Evolutionary conservation across 2,329 filamentous ascomycete genomes (phyloP).

Genomic region (Botryotinia narcissicola): DNA sequence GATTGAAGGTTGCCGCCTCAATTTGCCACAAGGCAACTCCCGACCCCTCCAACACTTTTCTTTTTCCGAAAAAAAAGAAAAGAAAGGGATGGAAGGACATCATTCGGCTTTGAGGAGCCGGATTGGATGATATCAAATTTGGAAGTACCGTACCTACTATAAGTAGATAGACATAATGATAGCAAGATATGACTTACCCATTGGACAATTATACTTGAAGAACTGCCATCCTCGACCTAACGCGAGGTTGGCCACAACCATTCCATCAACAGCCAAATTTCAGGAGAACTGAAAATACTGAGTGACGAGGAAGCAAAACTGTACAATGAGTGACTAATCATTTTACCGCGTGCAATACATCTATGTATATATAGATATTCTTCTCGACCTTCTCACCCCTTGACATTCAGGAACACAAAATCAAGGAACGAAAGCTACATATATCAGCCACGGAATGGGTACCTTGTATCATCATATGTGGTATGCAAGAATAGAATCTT

Average conservation of each 20-base stretch:
- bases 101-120: background rate
- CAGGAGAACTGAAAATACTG: background rate
- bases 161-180: background rate
- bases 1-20: background rate
- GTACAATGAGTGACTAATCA: background rate
- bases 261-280: background rate
- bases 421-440: background rate
- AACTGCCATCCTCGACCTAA: background rate
- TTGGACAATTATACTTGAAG: background rate
- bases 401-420: background rate
- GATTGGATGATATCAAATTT: background rate
- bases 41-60: background rate
- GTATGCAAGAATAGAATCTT: no score
- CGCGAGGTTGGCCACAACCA: background rate
- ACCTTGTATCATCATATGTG: background rate
- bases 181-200: background rate
- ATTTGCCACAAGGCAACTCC: background rate
- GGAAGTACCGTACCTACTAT: no score
- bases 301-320: background rate
- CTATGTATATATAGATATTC: background rate
- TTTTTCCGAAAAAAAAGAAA: conserved; percentile 5
- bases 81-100: background rate
- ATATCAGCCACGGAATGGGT: background rate
- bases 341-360: background rate
- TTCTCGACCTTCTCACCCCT: background rate